Conservation (phyloP, 352 stramenopile species). For the Phytophthora citrophthora region DNA sequence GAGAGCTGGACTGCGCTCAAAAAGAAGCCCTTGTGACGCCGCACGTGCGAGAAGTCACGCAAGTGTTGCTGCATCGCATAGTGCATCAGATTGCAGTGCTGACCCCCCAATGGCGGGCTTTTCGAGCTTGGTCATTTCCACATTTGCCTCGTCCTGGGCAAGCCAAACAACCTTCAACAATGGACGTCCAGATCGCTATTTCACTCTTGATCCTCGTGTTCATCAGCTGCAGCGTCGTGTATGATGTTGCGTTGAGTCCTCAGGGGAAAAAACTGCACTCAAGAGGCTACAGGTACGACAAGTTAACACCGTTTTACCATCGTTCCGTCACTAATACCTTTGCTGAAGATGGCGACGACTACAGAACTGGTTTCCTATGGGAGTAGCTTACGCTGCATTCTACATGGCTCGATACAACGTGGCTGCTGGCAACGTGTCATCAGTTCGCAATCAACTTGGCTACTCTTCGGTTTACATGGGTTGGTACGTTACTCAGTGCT, state of each 20-base stretch:
- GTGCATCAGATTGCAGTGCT: not conserved
- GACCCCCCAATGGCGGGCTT: constrained; percentile 4
- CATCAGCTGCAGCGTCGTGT: constrained; percentile 56
- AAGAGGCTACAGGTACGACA: constrained; percentile 52
- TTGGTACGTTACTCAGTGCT: constrained; percentile 47
- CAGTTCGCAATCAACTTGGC: constrained; percentile 52
- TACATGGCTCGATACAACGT: constrained; percentile 86
- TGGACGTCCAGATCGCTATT: constrained; percentile 44
- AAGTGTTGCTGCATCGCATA: constrained; percentile 26
- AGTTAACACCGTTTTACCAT: too few species aligned
- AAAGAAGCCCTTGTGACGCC: constrained; percentile 10
- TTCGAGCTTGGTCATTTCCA: constrained; percentile 27
- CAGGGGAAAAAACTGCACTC: constrained; percentile 62
- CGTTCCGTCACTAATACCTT: constrained; percentile 3
- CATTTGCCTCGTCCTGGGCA: constrained; percentile 13
- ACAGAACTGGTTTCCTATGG: constrained; percentile 82
- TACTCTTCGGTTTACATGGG: constrained; percentile 79
- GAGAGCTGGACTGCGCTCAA: constrained; percentile 11
- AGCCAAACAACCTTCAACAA: constrained; percentile 14
- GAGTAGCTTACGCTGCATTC: constrained; percentile 74
- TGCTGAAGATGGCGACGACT: constrained; percentile 60
- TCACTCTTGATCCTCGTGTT: constrained; percentile 66
- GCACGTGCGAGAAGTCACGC: constrained; percentile 12
- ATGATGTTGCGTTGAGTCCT: constrained; percentile 70
- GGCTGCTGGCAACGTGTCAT: constrained; percentile 69